These are phyloP conservation scores for Geotrichum klebahnii DNA, from an alignment of 1,139 yeast genomes.

Conservation along the genomic window DNA sequence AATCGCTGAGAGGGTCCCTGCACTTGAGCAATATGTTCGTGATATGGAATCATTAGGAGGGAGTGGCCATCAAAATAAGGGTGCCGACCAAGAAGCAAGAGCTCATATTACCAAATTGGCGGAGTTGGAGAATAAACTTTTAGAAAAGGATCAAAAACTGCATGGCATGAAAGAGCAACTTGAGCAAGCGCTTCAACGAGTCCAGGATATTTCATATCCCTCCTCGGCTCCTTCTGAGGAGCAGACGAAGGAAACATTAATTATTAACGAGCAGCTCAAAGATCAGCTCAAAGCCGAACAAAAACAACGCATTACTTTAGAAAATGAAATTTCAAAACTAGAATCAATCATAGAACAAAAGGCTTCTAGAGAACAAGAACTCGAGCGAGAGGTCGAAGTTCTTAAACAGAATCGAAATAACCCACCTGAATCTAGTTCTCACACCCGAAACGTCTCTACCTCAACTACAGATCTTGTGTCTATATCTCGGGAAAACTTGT, in stretches of 20 bases:
- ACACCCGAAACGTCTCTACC: neutral
- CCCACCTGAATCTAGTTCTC: neutral
- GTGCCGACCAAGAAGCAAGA: slow-evolving; percentile 31
- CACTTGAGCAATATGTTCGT: slow-evolving; percentile 28
- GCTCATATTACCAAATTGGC: slow-evolving; percentile 32
- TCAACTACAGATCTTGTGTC: neutral
- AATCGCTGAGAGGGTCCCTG: slow-evolving; percentile 27
- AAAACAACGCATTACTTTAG: neutral
- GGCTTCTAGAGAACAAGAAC: neutral
- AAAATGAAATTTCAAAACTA: slow-evolving; percentile 1
- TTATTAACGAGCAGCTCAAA: slow-evolving; percentile 2
- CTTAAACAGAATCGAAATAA: neutral
- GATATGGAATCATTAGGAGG: slow-evolving; percentile 25
- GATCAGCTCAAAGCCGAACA: slow-evolving; percentile 4
- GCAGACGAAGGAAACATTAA: neutral
- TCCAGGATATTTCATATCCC: slow-evolving; percentile 19
- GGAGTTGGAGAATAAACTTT: slow-evolving; percentile 36
- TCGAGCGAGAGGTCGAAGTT: neutral
- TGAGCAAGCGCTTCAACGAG: slow-evolving; percentile 29
- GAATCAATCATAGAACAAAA: slow-evolving; percentile 5
- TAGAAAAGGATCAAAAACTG: slow-evolving; percentile 35
- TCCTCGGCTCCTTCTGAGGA: neutral
- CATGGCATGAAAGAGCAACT: slow-evolving; percentile 31
- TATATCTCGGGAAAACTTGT: neutral
- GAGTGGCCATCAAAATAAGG: slow-evolving; percentile 19